Evolutionary conservation across 768 basidiomycete species (phyloP), one percentile per base, ranked within the genome.

Genomic region (Tylopilus felleus): DNA sequence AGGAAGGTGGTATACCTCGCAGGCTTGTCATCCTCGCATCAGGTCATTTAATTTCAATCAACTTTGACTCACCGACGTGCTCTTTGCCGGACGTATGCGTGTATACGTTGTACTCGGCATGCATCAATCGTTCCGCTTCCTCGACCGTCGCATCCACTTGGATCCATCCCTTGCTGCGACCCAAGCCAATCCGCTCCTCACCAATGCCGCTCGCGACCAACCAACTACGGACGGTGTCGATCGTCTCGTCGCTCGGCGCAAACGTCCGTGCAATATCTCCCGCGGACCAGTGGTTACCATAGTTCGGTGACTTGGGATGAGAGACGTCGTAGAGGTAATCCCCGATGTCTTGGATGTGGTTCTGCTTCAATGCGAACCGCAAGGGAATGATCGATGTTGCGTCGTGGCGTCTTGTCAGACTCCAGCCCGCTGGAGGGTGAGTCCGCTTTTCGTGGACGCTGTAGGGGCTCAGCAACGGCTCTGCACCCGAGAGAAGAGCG

Each of bases 391-490:
- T 49, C n/a, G 65, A 58, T 21, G 70, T 60, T 8, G 74, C 56
- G 5, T 71, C 67, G 41, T 75, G 71, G 41, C 72, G 66, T 29
- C 73, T 71, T 14, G 70, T 57, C 14, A 69, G 61, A 6, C 61
- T 57, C 79, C 79, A 82, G 5, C 63, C 65, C 0, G 47, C 2
- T 3, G 77, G 76, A 3, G 66, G 58, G 13, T 41, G 57, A 16
- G 64, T 65, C 51, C 76, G 76, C 41, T 65, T 73, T 61, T 78
- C 78, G 52, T 78, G 77, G 28, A 76, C 47, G 49, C 64, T 65
- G 57, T 70, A 63, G 25, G 59, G 49, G 28, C 53, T 55, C 49
- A 41, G 40, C n/a, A 43, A 45, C 4, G 63, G 45, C 8, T 29
- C 50, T 10, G 63, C 64, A 8, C 64, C 45, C 3, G 63, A 51